These are phyloP conservation scores for Boletus mariae DNA, from an alignment of 1,284 basidiomycete genomes.

Conservation along the genomic window DNA sequence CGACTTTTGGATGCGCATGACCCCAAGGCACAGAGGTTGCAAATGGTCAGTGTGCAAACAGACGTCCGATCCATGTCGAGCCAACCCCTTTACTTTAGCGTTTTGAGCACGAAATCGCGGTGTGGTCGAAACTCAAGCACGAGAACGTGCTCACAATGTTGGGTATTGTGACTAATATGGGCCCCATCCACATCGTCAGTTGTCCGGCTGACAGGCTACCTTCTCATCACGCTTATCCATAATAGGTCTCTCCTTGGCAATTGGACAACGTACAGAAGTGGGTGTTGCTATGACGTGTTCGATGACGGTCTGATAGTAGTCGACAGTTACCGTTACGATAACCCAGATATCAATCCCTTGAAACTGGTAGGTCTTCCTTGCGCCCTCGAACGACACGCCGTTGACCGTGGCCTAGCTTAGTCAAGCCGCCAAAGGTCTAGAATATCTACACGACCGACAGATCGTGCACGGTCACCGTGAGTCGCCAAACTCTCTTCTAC, in stretches of 20 bases:
- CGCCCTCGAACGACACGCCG: neutral
- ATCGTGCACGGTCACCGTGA: slow-evolving; percentile 56
- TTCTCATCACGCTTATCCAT: slow-evolving; percentile 1
- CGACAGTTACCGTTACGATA: slow-evolving; percentile 37
- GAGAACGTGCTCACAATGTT: slow-evolving; percentile 43
- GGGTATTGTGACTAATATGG: slow-evolving; percentile 52
- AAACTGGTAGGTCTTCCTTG: slow-evolving; percentile 36
- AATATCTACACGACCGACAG: slow-evolving; percentile 47
- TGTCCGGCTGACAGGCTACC: neutral
- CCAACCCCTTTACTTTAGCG: slow-evolving; percentile 34
- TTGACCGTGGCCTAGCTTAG: slow-evolving; percentile 34
- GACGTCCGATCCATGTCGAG: neutral
- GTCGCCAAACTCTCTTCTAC: slow-evolving; percentile 18
- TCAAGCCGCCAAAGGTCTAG: slow-evolving; percentile 49
- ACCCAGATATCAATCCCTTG: slow-evolving; percentile 38
- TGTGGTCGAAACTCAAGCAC: slow-evolving; percentile 50
- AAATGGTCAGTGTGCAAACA: slow-evolving; percentile 15
- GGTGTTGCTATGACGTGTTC: slow-evolving; percentile 9
- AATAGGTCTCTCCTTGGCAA: slow-evolving; percentile 60
- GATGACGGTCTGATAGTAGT: slow-evolving; percentile 2
- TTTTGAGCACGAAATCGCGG: slow-evolving; percentile 49
- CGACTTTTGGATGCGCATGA: slow-evolving; percentile 42
- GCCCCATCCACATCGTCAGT: slow-evolving; percentile 45
- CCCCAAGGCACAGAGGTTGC: slow-evolving; percentile 38
- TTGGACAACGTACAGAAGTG: slow-evolving; percentile 52